Evolutionary conservation across 2,329 filamentous ascomycete genomes (phyloP), one percentile per base, ranked within the genome.

Genomic region (Colletotrichum sp.): DNA sequence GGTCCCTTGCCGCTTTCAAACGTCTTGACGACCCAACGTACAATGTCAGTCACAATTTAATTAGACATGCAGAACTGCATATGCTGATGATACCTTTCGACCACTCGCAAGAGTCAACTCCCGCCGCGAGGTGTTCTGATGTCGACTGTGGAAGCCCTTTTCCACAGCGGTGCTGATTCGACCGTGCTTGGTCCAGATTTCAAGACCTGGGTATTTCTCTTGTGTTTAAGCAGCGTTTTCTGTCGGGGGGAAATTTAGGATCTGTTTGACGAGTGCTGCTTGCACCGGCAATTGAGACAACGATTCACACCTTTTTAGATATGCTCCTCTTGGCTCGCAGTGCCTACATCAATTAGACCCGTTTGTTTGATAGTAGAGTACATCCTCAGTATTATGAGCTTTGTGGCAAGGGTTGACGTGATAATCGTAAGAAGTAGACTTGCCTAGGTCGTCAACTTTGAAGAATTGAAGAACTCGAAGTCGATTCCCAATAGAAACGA

Each of bases 381-480:
- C 0, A 43, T 43, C 8, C 3, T 43, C 18, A 1, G 39, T 43
- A n/a, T 18, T 1, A 43, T n/a, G 39, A n/a, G 16, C 39, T 43
- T 43, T 0, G 8, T 43, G 0, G n/a, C 2, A 43, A n/a, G 16
- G 39, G 8, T 43, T 3, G 0, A 43, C 3, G 9, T 10, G 0
- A n/a, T n/a, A n/a, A n/a, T n/a, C 18, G 39, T 9, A 6, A 43
- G 8, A 2, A 3, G 0, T n/a, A 18, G 6, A 43, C 0, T 3
- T 43, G 39, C 18, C 39, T 43, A 1, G 18, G 18, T 18, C 9
- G 39, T 6, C 39, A 6, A 1, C 8, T 43, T 43, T 18, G 39
- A 4, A 43, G 1, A 10, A 43, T 6, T 0, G 0, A n/a, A n/a
- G 39, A 43, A 43, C 1, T 43, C n/a, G 18, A 3, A 2, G 16